Evolutionary conservation across 441 rosid genomes (phyloP), one percentile per base, ranked within the genome.

Genomic region (Pelargonium citronellum): DNA sequence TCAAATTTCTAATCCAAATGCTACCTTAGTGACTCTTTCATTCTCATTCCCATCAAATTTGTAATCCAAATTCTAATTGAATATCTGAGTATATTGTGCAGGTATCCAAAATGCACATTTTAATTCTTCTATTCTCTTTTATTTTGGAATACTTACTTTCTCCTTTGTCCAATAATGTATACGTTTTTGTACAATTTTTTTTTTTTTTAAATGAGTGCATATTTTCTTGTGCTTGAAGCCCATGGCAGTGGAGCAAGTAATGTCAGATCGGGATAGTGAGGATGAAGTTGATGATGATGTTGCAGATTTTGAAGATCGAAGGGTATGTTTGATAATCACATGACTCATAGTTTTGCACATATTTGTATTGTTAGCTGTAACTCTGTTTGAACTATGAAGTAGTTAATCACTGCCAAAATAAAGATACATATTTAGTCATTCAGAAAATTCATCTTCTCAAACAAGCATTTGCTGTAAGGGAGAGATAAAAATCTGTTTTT

Each of bases 231-330:
- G 16, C 69, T 71, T 83, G 75, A 78, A 84, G 87, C 83, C 79
- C 15, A 84, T 84, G 87, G 82, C 55, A 22, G 13, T 71, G 12
- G 82, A 81, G 6, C 87, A 84, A 80, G 85, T 81, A 37, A 67
- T 75, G 67, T 84, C 82, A 27, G 85, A 81, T 47, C 73, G 69
- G 64, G 87, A 84, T 64, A 84, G 87, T 58, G 87, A 84, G 65
- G 85, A 79, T 46, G 87, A 84, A 80, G 82, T 84, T 67, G 85
- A 78, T 65, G 83, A 84, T 73, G 85, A 71, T 57, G 77, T 81
- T 66, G 82, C 83, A 64, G 87, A 82, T 78, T 79, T 84, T 78
- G 87, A 84, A 74, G 87, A 84, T 77, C 75, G 82, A 71, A 80
- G 85, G 87, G 87, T 75, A 84, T 84, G 87, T 85, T 84, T 65